phyloP scores from a whole-genome alignment of 2,329 filamentous ascomycete species.

The Arachnomyces sp. region DNA sequence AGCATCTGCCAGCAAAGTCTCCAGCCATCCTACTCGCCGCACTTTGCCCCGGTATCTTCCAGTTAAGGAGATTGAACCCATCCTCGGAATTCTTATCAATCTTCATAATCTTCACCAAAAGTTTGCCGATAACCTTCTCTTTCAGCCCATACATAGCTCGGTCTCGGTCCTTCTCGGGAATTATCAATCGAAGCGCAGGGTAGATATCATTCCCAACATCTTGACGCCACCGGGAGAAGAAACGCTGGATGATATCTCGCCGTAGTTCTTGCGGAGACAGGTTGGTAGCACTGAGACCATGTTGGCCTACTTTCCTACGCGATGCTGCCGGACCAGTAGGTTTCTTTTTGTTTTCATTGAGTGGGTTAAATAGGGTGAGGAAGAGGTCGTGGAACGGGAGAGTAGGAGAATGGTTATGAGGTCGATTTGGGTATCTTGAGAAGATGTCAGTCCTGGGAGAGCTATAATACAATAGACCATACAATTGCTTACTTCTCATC shows the following conservation, averaged over 20 bases:
- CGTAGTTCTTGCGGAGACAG: conserved; percentile 69
- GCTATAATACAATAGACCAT: background rate
- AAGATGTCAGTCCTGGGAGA: background rate
- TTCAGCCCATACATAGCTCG: conserved; percentile 90
- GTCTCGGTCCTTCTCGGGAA: conserved; percentile 88
- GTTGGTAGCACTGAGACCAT: conserved; percentile 43
- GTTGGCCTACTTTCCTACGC: conserved; percentile 53
- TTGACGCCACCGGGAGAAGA: conserved; percentile 77
- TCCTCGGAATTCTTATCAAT: conserved; percentile 88
- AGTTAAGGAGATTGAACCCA: conserved; percentile 75
- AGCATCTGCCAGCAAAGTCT: conserved; percentile 86
- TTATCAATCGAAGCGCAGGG: conserved; percentile 81
- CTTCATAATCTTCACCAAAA: conserved; percentile 86
- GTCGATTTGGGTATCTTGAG: conserved; percentile 68
- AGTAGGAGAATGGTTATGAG: conserved; percentile 71
- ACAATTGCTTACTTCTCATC: conserved; percentile 38
- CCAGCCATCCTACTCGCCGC: conserved; percentile 62
- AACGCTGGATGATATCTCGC: conserved; percentile 72
- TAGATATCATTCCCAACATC: conserved; percentile 91
- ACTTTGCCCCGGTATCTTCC: conserved; percentile 77
- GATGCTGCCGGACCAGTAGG: conserved; percentile 49
- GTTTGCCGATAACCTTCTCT: conserved; percentile 80
- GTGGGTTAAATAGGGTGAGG: conserved; percentile 70
- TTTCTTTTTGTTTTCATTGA: conserved; percentile 68
- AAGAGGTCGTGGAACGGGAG: conserved; percentile 76